Percentiles rank a stretch among this genome's conserved stretches.
These are phyloP conservation scores for Boletus fagicola DNA, from an alignment of 768 basidiomycete species.

Conservation along the genomic window DNA sequence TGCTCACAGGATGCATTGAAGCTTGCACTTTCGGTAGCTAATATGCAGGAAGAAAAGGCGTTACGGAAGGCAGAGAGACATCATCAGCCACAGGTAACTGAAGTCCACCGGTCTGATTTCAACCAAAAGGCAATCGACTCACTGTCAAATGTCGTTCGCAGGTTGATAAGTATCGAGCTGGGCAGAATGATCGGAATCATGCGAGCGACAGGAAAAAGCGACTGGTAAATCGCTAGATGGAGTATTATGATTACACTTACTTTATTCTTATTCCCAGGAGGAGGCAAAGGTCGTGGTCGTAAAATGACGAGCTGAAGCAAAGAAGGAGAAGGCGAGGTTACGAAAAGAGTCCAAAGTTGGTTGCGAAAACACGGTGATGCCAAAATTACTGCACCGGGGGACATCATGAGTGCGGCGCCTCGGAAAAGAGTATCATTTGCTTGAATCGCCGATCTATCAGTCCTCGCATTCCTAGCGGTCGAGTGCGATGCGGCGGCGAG, in stretches of 20 bases:
- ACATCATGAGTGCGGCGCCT: conserved; percentile 14
- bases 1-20: conserved; percentile 43
- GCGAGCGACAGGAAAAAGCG: conserved; percentile 35
- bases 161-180: conserved; percentile 29
- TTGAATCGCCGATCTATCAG: conserved; percentile 22
- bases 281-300: conserved; percentile 41
- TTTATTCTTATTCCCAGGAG: conserved; percentile 33
- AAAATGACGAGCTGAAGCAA: conserved; percentile 37
- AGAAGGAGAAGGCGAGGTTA: conserved; percentile 39
- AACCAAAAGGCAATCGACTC: conserved; percentile 20
- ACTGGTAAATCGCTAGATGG: conserved; percentile 35
- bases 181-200: conserved; percentile 26
- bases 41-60: conserved; percentile 44
- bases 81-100: conserved; percentile 39
- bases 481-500: conserved; percentile 6
- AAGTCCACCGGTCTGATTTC: conserved; percentile 6
- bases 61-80: conserved; percentile 40
- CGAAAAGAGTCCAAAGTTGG: conserved; percentile 26
- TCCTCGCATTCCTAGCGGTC: conserved; percentile 19
- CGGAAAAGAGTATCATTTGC: conserved; percentile 37
- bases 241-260: conserved; percentile 7
- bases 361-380: conserved; percentile 10
- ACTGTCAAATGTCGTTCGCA: conserved; percentile 17
- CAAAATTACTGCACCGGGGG: conserved; percentile 12
- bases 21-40: conserved; percentile 47